Conservation (phyloP, 2,329 filamentous ascomycete species). For the Trichoderma pleuroti region DNA sequence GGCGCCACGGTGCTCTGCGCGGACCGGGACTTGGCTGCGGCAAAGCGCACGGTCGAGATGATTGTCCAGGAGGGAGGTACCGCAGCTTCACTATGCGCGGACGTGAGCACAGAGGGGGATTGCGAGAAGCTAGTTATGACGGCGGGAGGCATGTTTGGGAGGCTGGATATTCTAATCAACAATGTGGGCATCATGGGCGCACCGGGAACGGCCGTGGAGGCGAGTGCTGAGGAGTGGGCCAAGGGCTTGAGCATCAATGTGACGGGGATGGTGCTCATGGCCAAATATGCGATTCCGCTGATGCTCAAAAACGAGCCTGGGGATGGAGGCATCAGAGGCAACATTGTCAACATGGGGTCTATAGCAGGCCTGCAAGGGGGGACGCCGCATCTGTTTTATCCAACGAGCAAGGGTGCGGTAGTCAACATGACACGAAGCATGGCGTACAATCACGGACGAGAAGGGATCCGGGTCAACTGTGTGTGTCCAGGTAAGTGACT, state of each 20-base stretch:
- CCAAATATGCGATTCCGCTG: conserved; percentile 56
- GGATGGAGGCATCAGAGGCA: conserved; percentile 42
- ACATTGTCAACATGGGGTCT: conserved; percentile 60
- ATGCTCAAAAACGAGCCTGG: conserved; percentile 50
- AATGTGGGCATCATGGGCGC: conserved; percentile 61
- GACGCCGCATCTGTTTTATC: conserved; percentile 43
- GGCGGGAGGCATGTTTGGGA: conserved; percentile 48
- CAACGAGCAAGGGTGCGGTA: conserved; percentile 47
- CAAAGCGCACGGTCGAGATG: conserved; percentile 52
- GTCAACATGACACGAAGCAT: conserved; percentile 51
- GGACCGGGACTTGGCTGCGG: conserved; percentile 49
- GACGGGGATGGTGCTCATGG: conserved; percentile 62
- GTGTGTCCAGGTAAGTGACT: conserved; percentile 40
- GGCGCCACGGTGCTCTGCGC: conserved; percentile 58
- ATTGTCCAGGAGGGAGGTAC: conserved; percentile 40
- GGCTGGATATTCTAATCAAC: conserved; percentile 62
- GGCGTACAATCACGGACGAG: conserved; percentile 46
- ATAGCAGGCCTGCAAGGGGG: conserved; percentile 54
- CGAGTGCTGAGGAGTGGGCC: conserved; percentile 57
- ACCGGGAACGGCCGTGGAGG: conserved; percentile 55
- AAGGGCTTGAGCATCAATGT: conserved; percentile 59
- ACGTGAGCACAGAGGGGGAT: conserved; percentile 53
- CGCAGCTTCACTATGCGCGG: conserved; percentile 44
- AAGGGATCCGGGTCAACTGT: conserved; percentile 48
- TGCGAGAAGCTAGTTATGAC: conserved; percentile 43